Percentiles rank a stretch among this genome's conserved stretches.
These are phyloP conservation scores for Chlorella sorokiniana DNA, from an alignment of 139 green algal species.

Conservation along the genomic window DNA sequence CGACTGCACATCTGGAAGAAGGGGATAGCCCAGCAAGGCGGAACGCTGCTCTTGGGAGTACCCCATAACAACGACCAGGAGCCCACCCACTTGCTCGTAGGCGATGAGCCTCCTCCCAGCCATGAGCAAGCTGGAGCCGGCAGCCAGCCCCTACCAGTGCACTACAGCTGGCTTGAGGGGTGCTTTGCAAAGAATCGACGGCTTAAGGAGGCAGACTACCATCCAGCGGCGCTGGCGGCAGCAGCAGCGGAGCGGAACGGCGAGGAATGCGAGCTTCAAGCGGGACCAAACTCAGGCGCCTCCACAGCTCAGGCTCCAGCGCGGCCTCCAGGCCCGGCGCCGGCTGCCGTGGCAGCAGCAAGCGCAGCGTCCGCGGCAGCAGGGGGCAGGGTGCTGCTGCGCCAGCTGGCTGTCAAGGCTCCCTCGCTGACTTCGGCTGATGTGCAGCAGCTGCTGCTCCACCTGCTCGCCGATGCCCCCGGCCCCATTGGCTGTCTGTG, in stretches of 20 bases:
- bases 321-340: not conserved
- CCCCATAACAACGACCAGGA: not conserved
- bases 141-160: not conserved
- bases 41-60: not conserved
- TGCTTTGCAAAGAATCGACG: not conserved
- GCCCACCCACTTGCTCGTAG: constrained; percentile 11
- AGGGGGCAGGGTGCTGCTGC: not conserved
- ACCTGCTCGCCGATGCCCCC: constrained; percentile 5
- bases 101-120: not conserved
- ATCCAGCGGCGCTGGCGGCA: not conserved
- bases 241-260: not conserved
- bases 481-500: constrained; percentile 27
- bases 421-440: not conserved
- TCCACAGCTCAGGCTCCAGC: not conserved
- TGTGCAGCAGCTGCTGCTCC: constrained; percentile 21
- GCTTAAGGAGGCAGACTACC: constrained; percentile 4
- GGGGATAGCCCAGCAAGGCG: not conserved
- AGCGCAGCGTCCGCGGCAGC: not conserved
- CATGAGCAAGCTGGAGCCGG: not conserved
- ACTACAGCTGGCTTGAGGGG: constrained; percentile 19
- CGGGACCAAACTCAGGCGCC: not conserved
- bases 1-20: not conserved
- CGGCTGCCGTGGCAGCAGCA: not conserved
- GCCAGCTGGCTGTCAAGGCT: not conserved
- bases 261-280: not conserved